phyloP scores from a whole-genome alignment of 768 basidiomycete genomes.

The Rhodotorula toruloides region DNA sequence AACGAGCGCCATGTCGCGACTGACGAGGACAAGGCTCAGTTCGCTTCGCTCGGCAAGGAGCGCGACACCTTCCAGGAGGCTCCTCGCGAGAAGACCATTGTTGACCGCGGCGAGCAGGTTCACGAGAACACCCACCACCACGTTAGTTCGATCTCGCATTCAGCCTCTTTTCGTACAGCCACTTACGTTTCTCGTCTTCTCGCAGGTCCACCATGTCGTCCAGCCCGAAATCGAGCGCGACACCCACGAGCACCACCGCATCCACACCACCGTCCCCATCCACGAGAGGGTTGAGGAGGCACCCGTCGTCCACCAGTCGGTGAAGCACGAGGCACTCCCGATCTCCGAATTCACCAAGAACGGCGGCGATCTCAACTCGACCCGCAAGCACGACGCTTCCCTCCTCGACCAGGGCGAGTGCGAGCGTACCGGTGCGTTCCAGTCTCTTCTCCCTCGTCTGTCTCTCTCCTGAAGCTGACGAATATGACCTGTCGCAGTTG shows the following conservation, averaged over 20 bases:
- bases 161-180: not conserved
- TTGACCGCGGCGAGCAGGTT: constrained; percentile 31
- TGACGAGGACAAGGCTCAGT: constrained; percentile 30
- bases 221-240: constrained; percentile 49
- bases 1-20: constrained; percentile 26
- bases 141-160: not conserved
- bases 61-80: constrained; percentile 4
- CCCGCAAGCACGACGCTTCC: constrained; percentile 24
- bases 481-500: too few species aligned
- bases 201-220: constrained; percentile 43
- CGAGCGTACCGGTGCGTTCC: constrained; percentile 25
- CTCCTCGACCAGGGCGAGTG: constrained; percentile 23
- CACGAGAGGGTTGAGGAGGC: constrained; percentile 44
- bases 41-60: constrained; percentile 25
- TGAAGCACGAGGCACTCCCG: constrained; percentile 30
- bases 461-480: too few species aligned
- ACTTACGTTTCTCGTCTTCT: not conserved
- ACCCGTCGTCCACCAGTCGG: constrained; percentile 34
- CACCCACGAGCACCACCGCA: constrained; percentile 46
- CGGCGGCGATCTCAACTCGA: constrained; percentile 34
- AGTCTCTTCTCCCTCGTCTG: too few species aligned
- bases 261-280: constrained; percentile 46
- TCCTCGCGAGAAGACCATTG: constrained; percentile 12
- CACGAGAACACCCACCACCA: constrained; percentile 23
- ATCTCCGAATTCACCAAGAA: constrained; percentile 23